Base-by-base conservation (phyloP, 2,329 filamentous ascomycete genomes). In the Cladosporium sp. region DNA sequence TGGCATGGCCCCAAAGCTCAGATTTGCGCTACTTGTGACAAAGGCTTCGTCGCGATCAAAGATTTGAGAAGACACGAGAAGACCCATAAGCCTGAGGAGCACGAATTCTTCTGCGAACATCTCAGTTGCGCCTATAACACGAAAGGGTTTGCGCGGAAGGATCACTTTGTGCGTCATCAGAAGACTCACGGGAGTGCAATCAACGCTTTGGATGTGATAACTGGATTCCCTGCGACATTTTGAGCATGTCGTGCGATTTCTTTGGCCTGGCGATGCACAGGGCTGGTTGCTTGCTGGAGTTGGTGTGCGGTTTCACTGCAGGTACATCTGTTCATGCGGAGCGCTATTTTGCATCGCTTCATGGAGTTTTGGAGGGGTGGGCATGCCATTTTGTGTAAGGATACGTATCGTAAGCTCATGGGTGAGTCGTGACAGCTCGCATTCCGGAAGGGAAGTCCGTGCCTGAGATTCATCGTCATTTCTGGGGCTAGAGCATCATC, bases 131-230 rank as follows among this genome's bases (percentile, higher is more conserved):
- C 5, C 4, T 57, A 39, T 7, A 22, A 19, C 37, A 34, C 37
- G 1, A 25, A 30, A 12, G 54, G 54, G 3, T 57, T 57, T 28
- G 40, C 28, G 20, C 54, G 54, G 9, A 47, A 40, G 8, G 54
- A 57, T 30, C 54, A 57, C n/a, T 22, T 57, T 12, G n/a, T 19
- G 3, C 54, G 54, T 8, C 54, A 57, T 30, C 54, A 28, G 34
- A 37, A 39, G 12, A 38, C 42, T 15, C 54, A 57, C 38, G 30
- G 43, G 5, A 9, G 15, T 42, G 37, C 17, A 20, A 1, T 50
- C 4, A 17, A 6, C 6, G 3, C 30, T 37, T n/a, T 37, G 9
- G 47, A 30, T 3, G 47, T 5, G n/a, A 30, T 12, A 11, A 9
- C 47, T 20, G 47, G 47, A 9, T 37, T 20, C 17, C 19, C 47